Conservation (phyloP, 371 early-diverging fungal species). For the Coemansia sp. region DNA sequence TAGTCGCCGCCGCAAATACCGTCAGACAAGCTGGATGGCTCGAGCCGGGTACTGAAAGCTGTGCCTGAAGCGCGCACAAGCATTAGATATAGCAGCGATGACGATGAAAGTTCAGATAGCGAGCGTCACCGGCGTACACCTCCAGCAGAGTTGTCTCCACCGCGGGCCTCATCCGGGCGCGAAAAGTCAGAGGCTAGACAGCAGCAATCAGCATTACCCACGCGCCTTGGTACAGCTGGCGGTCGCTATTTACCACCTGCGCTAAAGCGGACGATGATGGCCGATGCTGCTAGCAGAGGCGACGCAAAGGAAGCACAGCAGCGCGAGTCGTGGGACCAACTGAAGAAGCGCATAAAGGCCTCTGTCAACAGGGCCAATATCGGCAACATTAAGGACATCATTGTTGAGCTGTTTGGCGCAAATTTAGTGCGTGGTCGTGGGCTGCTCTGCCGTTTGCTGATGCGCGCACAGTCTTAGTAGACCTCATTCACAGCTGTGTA, state of each 20-base stretch:
- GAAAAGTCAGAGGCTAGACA: neutral
- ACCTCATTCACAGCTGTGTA: conserved; percentile 87
- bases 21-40: neutral
- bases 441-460: conserved; percentile 79
- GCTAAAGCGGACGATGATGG: conserved; percentile 77
- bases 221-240: neutral
- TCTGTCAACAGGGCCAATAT: conserved; percentile 94
- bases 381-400: conserved; percentile 86
- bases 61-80: neutral
- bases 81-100: neutral
- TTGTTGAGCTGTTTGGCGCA: conserved; percentile 87
- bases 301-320: conserved; percentile 73
- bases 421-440: conserved; percentile 94
- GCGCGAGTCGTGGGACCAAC: conserved; percentile 90
- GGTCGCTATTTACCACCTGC: conserved; percentile 95
- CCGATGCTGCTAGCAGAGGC: conserved; percentile 70
- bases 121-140: neutral
- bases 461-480: conserved; percentile 92
- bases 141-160: neutral
- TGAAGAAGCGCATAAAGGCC: conserved; percentile 94
- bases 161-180: neutral
- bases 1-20: neutral
- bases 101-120: neutral
- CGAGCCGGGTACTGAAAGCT: neutral
- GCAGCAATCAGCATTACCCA: conserved; percentile 13